These are phyloP conservation scores for Colletotrichum sp. DNA, from an alignment of 2,329 filamentous ascomycete species.

Conservation along the genomic window DNA sequence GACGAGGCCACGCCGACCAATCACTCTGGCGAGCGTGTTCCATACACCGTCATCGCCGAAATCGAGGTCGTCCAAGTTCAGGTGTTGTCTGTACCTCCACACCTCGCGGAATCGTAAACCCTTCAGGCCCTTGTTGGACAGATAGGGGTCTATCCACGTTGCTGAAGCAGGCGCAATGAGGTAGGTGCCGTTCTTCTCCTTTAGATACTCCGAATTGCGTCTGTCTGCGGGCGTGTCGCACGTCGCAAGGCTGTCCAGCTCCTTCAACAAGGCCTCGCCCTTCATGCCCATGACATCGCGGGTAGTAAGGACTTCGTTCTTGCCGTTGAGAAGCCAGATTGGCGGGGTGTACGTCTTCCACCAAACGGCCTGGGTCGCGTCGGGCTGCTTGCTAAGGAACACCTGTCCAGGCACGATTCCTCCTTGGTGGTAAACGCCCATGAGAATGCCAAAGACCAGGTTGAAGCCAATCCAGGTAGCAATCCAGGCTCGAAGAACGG, in stretches of 20 bases:
- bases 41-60: conserved; percentile 79
- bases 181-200: conserved; percentile 69
- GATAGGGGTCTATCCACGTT: conserved; percentile 70
- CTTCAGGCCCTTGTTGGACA: conserved; percentile 62
- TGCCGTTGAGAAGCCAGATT: conserved; percentile 79
- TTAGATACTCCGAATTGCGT: conserved; percentile 60
- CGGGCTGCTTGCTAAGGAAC: conserved; percentile 73
- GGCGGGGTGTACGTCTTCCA: conserved; percentile 89
- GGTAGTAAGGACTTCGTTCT: conserved; percentile 74
- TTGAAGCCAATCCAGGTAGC: conserved; percentile 74
- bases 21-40: conserved; percentile 71
- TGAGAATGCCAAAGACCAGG: conserved; percentile 68
- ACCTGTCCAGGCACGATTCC: conserved; percentile 79
- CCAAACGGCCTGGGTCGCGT: conserved; percentile 75
- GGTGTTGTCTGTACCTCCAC: conserved; percentile 70
- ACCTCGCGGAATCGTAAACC: conserved; percentile 71
- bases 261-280: conserved; percentile 62
- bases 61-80: conserved; percentile 82
- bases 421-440: conserved; percentile 85
- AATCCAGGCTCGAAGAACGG: conserved; percentile 58
- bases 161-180: conserved; percentile 78
- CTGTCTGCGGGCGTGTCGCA: conserved; percentile 66
- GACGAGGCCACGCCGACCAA: conserved; percentile 66
- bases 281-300: conserved; percentile 77
- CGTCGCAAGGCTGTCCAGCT: conserved; percentile 64